Evolutionary conservation across 2,329 filamentous ascomycete species (phyloP), one percentile per base, ranked within the genome.

Genomic region (Xylaria sp.): DNA sequence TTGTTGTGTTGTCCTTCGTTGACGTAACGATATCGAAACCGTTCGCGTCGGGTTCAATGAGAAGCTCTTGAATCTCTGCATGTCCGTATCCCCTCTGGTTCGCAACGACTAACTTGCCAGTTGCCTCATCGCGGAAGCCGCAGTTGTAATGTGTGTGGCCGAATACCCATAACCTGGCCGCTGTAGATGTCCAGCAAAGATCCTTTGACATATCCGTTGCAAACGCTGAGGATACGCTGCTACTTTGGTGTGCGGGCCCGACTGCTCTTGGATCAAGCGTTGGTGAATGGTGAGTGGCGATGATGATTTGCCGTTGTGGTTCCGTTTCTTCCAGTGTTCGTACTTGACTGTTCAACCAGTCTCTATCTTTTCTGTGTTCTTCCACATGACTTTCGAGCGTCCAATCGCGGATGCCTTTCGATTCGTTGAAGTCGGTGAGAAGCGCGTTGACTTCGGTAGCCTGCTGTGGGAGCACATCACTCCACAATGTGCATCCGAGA

Each of bases 121-220:
- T 58, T 23, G 38, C 38, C 46, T 52, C 33, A 40, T 58, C 48
- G 15, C 48, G 48, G 40, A 58, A 58, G 31, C 25, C 41, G 41
- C 56, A 58, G 33, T 53, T 58, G 17, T 53, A 58, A 40, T 58
- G 56, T 47, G 56, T 53, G 48, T 58, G 56, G 17, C 56, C 56
- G 47, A 58, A 58, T 13, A 40, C 40, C 56, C 56, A 58, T 33
- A 58, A 11, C 41, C 11, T 58, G 48, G 53, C 56, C 33, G 40
- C 47, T 19, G 25, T n/a, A 47, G 48, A 53, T 33, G 17, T 40
- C 56, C 56, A 52, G 41, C 56, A 58, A 40, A 33, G n/a, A 53
- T 58, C 56, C 40, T 21, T 47, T 13, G 48, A 53, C 56, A 53
- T 47, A 17, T 58, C 56, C 31, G 56, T 58, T 29, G 56, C 48